Evolutionary conservation across 495 filamentous ascomycete genomes (phyloP), one percentile per base, ranked within the genome.

Genomic region (Wilcoxina mikolae): DNA sequence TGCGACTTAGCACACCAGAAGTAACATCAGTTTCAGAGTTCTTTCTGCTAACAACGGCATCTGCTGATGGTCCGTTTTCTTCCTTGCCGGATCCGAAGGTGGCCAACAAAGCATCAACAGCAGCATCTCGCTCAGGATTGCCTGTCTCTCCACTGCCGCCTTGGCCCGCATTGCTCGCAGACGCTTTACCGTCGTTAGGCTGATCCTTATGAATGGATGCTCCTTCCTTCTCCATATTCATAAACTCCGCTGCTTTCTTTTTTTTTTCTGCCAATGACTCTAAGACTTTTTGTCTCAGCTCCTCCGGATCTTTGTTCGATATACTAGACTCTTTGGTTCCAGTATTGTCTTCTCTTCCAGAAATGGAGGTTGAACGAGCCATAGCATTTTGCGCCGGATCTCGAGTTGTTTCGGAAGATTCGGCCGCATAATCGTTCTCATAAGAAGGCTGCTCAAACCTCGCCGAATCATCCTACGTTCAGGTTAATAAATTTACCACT

Each of bases 251-350:
- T 53, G 62, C 62, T 28, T 64, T 65, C 47, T 65, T 65, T 43
- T 65, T 65, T 29, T 65, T 65, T 58, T 65, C 62, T 54, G 62
- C 62, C 48, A 65, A 56, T 39, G 62, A 65, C 44, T 65, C 62
- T 45, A 65, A 50, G 25, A 27, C 31, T 42, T 43, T 58, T 25
- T 51, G 43, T 18, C 47, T 53, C 24, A 56, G 54, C 15, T 48
- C 26, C 39, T 49, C 33, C 15, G 62, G 62, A 42, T 64, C 57
- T 18, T 58, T 59, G 24, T 43, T 58, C 42, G 62, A 43, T 7
- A 11, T 38, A 11, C 15, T 10, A 7, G 11, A 23, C 45, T 49
- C 24, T 4, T 28, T 15, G 20, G 28, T n/a, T 22, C 18, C n/a
- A 28, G 17, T 9, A 39, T 17, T 23, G 17, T 52, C 29, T 20